Evolutionary conservation across 2,329 filamentous ascomycete species (phyloP).

Genomic region (Cryphonectria carpinicola): DNA sequence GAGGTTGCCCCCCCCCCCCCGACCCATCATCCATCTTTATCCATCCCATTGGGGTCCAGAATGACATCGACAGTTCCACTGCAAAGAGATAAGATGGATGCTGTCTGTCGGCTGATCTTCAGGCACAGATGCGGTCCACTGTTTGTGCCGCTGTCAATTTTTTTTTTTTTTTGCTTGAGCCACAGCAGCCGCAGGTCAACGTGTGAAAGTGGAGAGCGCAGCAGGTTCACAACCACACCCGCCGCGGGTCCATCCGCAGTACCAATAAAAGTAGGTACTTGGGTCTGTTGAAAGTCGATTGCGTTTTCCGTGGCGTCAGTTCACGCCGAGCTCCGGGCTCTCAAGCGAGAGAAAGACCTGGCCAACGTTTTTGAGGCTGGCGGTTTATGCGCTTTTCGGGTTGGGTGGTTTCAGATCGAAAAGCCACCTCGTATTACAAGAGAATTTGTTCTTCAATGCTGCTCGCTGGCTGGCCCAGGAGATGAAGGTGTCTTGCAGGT

Average conservation of each 20-base stretch:
- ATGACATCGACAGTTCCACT: not conserved
- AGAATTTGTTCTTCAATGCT: constrained; percentile 10
- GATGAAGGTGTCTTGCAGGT: not conserved
- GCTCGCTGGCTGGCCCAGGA: not conserved
- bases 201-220: not conserved
- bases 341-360: not conserved
- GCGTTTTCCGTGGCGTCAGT: not conserved
- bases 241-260: not conserved
- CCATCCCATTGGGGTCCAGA: not conserved
- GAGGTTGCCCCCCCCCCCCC: not conserved
- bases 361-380: not conserved
- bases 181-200: not conserved
- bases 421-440: constrained; percentile 4
- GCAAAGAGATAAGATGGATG: not conserved
- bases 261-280: not conserved
- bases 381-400: constrained; percentile 20
- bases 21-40: not conserved
- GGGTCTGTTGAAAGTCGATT: not conserved
- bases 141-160: constrained; percentile 21
- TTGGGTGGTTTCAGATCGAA: constrained; percentile 23
- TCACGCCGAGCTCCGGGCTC: not conserved
- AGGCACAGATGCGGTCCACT: constrained; percentile 2
- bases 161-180: no score
- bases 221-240: not conserved
- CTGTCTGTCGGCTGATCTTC: constrained; percentile 2